A percentile compares a stretch with the other conserved stretches of the same genome.
phyloP scores from a whole-genome alignment of 805 yeast species.

The Sungouiozyma intestinalis region DNA sequence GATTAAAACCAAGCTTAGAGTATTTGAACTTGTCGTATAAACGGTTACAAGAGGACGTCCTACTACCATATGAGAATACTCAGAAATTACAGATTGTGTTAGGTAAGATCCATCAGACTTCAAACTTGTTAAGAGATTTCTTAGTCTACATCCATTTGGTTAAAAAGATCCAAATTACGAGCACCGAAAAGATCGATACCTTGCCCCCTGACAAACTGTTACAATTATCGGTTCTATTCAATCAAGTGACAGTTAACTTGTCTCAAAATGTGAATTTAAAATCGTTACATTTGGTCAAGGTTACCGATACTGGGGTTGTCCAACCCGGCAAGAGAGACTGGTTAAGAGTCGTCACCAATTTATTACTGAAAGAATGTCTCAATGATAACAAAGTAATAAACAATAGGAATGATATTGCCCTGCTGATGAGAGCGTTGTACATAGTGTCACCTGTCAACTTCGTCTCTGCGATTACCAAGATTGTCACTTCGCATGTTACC shows the following conservation, averaged over 20 bases:
- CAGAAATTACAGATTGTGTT: conserved; percentile 22
- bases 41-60: conserved; percentile 22
- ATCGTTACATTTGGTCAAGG: conserved; percentile 20
- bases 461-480: conserved; percentile 13
- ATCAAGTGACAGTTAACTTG: conserved; percentile 18
- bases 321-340: conserved; percentile 16
- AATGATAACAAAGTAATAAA: conserved; percentile 6
- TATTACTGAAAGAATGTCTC: conserved; percentile 10
- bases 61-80: conserved; percentile 23
- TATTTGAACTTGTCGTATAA: conserved; percentile 23
- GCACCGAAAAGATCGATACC: not conserved
- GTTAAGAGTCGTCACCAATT: conserved; percentile 10
- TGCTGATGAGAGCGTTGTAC: conserved; percentile 9
- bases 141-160: conserved; percentile 21
- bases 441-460: conserved; percentile 19
- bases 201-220: conserved; percentile 9
- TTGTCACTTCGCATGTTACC: conserved; percentile 13
- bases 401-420: conserved; percentile 2
- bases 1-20: conserved; percentile 17
- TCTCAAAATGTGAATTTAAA: conserved; percentile 20
- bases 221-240: conserved; percentile 17
- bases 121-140: conserved; percentile 23
- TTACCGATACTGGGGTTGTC: conserved; percentile 13
- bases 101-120: conserved; percentile 27
- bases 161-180: conserved; percentile 12